phyloP scores from a whole-genome alignment of 1,284 basidiomycete species.

The Cryptococcus hybrid region DNA sequence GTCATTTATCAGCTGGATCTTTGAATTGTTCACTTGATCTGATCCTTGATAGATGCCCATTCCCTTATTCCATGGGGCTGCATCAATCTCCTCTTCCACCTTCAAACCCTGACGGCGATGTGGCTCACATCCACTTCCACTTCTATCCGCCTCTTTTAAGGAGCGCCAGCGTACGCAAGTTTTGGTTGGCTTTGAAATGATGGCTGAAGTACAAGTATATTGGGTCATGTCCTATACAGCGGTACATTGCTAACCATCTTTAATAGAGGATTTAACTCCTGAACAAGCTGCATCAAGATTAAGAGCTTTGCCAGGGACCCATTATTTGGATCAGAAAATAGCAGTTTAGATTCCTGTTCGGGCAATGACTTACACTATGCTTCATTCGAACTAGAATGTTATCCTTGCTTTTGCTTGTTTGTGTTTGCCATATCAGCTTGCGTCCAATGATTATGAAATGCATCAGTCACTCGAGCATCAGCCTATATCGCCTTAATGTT shows the following conservation, averaged over 20 bases:
- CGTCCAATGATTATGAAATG: not conserved
- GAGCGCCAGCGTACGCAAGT: too few species aligned
- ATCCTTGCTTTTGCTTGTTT: not conserved
- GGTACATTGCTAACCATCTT: too few species aligned
- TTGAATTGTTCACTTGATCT: not conserved
- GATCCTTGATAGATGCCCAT: constrained; percentile 59
- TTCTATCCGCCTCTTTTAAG: constrained; percentile 71
- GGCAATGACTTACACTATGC: too few species aligned
- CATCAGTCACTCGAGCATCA: not conserved
- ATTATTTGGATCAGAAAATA: constrained; percentile 53
- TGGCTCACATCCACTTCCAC: constrained; percentile 59
- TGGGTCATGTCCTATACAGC: too few species aligned
- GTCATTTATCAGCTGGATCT: constrained; percentile 1
- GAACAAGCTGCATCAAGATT: constrained; percentile 80
- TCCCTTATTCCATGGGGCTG: constrained; percentile 91
- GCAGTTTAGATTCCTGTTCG: too few species aligned
- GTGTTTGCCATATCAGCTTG: not conserved
- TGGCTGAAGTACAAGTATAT: constrained; percentile 75
- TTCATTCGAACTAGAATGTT: not conserved
- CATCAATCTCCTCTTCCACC: constrained; percentile 58
- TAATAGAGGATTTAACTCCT: constrained; percentile 67
- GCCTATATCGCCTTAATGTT: not conserved
- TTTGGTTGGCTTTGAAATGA: constrained; percentile 89
- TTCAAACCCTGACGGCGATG: constrained; percentile 44
- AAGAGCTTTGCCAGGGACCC: constrained; percentile 55